Conservation (phyloP, 2,329 filamentous ascomycete species). For the Neodidymelliopsis sp. region DNA sequence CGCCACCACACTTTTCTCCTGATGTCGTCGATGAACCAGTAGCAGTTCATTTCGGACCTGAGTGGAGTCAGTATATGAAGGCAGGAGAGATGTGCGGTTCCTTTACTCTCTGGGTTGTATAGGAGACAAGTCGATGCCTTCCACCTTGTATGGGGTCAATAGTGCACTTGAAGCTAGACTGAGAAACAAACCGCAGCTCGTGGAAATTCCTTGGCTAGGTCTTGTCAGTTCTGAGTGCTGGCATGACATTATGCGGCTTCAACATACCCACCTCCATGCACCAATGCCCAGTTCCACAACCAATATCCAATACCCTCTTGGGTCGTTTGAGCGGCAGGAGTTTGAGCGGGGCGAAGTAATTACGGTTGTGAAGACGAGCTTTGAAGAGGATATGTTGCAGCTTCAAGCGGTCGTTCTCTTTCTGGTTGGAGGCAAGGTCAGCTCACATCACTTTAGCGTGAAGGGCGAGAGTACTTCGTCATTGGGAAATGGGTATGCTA, state of each 20-base stretch:
- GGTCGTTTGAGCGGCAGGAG: conserved; percentile 42
- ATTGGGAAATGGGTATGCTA: conserved; percentile 51
- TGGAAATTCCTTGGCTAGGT: conserved; percentile 44
- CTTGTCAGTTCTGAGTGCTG: conserved; percentile 27
- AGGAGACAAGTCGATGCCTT: conserved; percentile 53
- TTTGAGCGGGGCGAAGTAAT: conserved; percentile 49
- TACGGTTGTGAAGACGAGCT: conserved; percentile 43
- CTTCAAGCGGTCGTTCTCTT: conserved; percentile 49
- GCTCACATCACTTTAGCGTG: background rate
- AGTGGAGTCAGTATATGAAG: background rate
- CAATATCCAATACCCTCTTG: conserved; percentile 51
- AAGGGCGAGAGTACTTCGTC: conserved; percentile 39
- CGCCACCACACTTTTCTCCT: conserved; percentile 65
- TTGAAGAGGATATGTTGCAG: conserved; percentile 50
- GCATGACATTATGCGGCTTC: background rate
- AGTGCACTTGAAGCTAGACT: background rate
- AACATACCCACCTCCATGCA: conserved; percentile 52
- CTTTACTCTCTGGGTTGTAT: conserved; percentile 48
- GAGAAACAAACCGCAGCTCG: conserved; percentile 37
- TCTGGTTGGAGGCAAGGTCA: conserved; percentile 41
- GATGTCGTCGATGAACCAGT: conserved; percentile 76
- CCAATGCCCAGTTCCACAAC: conserved; percentile 54
- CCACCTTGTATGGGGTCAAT: conserved; percentile 44
- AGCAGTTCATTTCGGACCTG: conserved; percentile 72
- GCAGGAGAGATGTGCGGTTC: background rate